A percentile compares a stretch with the other conserved stretches of the same genome.
Conservation (phyloP, 352 stramenopile species). For the Phytophthora sp. region DNA sequence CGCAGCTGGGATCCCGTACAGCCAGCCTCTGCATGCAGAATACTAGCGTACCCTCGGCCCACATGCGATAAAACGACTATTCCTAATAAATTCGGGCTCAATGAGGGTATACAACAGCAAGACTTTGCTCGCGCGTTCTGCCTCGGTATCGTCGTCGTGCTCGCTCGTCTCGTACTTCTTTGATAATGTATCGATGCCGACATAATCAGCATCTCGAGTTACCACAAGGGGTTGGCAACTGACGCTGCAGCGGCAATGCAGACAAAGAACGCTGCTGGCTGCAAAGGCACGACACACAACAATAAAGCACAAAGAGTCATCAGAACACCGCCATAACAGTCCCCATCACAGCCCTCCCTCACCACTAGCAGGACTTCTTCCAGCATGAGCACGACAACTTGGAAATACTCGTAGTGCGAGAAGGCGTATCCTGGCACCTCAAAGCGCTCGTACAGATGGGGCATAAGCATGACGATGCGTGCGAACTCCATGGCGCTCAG, state of each 20-base stretch:
- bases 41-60: conserved; percentile 13
- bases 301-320: background rate
- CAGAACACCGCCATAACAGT: conserved; percentile 1
- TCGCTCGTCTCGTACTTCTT: conserved; percentile 25
- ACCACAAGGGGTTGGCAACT: conserved; percentile 70
- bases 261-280: conserved; percentile 72
- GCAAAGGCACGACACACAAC: background rate
- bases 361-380: conserved; percentile 78
- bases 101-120: background rate
- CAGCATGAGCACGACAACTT: conserved; percentile 65
- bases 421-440: conserved; percentile 62
- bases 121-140: background rate
- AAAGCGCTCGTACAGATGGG: conserved; percentile 69
- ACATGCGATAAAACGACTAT: conserved; percentile 27
- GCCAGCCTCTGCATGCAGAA: conserved; percentile 24
- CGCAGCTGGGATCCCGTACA: conserved; percentile 1
- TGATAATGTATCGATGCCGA: conserved; percentile 31
- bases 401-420: conserved; percentile 75
- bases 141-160: conserved; percentile 12
- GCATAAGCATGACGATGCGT: conserved; percentile 70
- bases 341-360: conserved; percentile 17
- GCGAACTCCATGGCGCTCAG: conserved; percentile 76
- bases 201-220: conserved; percentile 18
- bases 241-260: conserved; percentile 68
- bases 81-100: conserved; percentile 24